Base-by-base conservation (phyloP, 1,139 yeast genomes). In the Saccharomyces hybrid region DNA sequence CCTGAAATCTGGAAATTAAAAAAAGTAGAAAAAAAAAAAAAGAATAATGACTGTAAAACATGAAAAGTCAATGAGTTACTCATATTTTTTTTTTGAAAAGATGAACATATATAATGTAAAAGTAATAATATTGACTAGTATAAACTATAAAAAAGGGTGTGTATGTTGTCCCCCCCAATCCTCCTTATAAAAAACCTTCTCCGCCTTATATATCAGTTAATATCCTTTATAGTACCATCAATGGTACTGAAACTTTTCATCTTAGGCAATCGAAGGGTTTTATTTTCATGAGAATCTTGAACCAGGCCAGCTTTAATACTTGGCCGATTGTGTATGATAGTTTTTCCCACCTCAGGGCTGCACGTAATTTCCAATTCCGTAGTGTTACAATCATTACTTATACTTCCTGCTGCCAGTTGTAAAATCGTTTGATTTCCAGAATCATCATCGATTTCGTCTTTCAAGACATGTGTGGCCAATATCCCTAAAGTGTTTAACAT, bases 401-500 rank as follows among this genome's bases (percentile, higher is more conserved):
- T 58, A 26, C 57, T 58, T 11, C 44, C 44, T 9, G 44, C 44
- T 14, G 57, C 50, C 11, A 50, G 53, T 48, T 62, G 63, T 34
- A 57, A 53, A 54, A 55, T 56, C 42, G 62, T 66, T 59, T 57
- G 67, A 55, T 60, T 62, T 8, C 57, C 60, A 3, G 66, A 61
- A 29, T 52, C 60, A 44, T 62, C 66, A 41, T 61, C 67, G 26
- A 62, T 64, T 51, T 73, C 77, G 53, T 74, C 78, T 41, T 73
- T 73, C 29, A 78, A 60, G 1, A 77, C 80, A 52, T 76, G 79
- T 1, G 78, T 69, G 1, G 81, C 81, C 50, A 78, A 60, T 47
- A 75, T 64, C 6, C 81, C 81, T 34, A 78, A 62, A 0, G 81
- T 75, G 53, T 75, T 75, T 47, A 78, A 59, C 79, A 77, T 73